phyloP scores from a whole-genome alignment of 2,329 filamentous ascomycete species.

The Dactylellina haptotyla region DNA sequence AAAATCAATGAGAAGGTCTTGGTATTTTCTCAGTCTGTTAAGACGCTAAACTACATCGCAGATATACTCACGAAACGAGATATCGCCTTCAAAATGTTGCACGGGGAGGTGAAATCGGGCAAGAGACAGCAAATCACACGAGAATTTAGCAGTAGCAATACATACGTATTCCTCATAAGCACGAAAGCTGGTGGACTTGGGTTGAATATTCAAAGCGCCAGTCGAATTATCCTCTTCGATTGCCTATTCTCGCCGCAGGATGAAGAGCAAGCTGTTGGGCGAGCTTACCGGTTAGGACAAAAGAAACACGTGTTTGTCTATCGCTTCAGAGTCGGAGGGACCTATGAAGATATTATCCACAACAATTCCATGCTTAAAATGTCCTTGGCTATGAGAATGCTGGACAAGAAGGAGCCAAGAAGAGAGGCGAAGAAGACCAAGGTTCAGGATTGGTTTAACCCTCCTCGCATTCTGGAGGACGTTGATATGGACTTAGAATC shows the following conservation, averaged over 20 bases:
- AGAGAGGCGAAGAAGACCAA: slow-evolving; percentile 70
- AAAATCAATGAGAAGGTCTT: slow-evolving; percentile 76
- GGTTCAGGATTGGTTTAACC: slow-evolving; percentile 68
- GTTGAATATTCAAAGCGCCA: slow-evolving; percentile 84
- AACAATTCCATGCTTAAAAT: slow-evolving; percentile 83
- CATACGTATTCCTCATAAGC: slow-evolving; percentile 77
- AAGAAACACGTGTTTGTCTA: slow-evolving; percentile 84
- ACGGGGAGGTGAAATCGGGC: slow-evolving; percentile 71
- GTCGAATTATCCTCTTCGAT: slow-evolving; percentile 86
- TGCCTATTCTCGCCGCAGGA: slow-evolving; percentile 81
- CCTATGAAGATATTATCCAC: slow-evolving; percentile 79
- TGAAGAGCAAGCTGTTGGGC: slow-evolving; percentile 87
- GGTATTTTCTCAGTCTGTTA: slow-evolving; percentile 79
- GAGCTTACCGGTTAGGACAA: slow-evolving; percentile 87
- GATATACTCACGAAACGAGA: slow-evolving; percentile 57
- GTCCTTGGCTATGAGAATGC: slow-evolving; percentile 79
- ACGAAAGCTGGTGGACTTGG: slow-evolving; percentile 84
- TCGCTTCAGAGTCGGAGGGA: slow-evolving; percentile 79
- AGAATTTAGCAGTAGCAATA: slow-evolving; percentile 70
- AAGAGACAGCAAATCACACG: slow-evolving; percentile 73
- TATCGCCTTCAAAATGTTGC: slow-evolving; percentile 69
- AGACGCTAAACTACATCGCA: slow-evolving; percentile 62
- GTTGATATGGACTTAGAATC: slow-evolving; percentile 67
- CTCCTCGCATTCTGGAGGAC: slow-evolving; percentile 63
- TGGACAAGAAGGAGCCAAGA: slow-evolving; percentile 83